These are phyloP conservation scores for Anthoceros angustus DNA, from an alignment of 225 moss, liverwort and hornwort species.

Conservation along the genomic window DNA sequence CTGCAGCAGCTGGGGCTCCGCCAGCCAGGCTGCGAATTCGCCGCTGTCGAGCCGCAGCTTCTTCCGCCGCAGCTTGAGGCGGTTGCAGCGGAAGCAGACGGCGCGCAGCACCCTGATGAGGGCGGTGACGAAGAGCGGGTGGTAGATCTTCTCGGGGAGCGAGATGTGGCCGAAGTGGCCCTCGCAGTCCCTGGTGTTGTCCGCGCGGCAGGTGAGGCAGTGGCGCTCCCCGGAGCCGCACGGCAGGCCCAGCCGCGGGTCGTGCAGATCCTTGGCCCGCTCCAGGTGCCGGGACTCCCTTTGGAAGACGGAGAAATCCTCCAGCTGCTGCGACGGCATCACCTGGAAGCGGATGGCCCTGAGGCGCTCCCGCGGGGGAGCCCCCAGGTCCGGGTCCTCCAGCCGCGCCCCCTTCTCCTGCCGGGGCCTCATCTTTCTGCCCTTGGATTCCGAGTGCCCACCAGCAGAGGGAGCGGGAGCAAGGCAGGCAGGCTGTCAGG, in stretches of 20 bases:
- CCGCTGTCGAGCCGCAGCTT: neutral
- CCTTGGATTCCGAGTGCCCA: neutral
- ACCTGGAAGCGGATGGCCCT: slow-evolving; percentile 1
- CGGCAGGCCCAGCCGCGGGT: slow-evolving; percentile 1
- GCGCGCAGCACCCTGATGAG: neutral
- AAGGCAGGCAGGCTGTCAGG: neutral
- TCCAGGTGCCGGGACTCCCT: neutral
- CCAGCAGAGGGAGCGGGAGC: neutral
- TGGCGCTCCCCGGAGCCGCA: neutral
- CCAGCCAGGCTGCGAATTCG: neutral
- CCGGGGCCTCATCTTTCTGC: neutral
- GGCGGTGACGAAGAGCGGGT: neutral
- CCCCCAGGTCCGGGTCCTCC: neutral
- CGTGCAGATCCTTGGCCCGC: neutral
- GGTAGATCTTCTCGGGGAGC: neutral
- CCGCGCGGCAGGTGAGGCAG: neutral
- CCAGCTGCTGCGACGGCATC: neutral
- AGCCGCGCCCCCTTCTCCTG: neutral
- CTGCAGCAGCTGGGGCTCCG: neutral
- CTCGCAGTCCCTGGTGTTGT: neutral
- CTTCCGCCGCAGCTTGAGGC: neutral
- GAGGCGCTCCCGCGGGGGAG: neutral
- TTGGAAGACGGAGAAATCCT: neutral
- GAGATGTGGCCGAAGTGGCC: neutral
- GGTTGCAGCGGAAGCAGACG: neutral